Conservation (phyloP, 345 rosid species). For the Arabidopsis arenosa region DNA sequence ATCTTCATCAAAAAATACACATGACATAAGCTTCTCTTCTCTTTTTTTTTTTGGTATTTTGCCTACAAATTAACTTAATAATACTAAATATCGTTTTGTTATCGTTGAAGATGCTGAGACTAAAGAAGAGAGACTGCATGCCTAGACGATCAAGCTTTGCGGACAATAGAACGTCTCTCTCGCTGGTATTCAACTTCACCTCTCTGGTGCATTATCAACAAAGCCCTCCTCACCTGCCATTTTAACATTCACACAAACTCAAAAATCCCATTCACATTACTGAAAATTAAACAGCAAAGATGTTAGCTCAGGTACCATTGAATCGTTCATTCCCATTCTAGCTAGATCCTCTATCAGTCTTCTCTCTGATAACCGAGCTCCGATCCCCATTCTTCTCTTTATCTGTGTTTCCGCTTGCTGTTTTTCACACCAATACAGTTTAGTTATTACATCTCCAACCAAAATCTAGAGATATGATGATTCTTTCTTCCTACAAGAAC, state of each 20-base stretch:
- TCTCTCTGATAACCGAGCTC: conserved; percentile 86
- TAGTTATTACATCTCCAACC: conserved; percentile 10
- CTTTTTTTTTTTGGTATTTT: not conserved
- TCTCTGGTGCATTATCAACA: conserved; percentile 96
- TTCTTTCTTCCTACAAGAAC: not conserved
- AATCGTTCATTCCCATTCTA: conserved; percentile 92
- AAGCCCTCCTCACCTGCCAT: conserved; percentile 90
- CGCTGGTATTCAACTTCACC: conserved; percentile 94
- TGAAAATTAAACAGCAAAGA: not conserved
- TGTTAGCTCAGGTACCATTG: conserved; percentile 56
- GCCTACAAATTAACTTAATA: not conserved
- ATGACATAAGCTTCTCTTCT: not conserved
- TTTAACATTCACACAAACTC: conserved; percentile 18
- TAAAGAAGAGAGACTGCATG: not conserved
- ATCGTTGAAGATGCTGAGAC: not conserved
- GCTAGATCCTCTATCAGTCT: conserved; percentile 83
- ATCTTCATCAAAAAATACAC: conserved; percentile 13
- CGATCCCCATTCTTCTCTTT: conserved; percentile 88
- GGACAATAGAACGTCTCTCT: conserved; percentile 81
- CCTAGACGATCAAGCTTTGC: conserved; percentile 56
- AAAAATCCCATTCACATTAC: conserved; percentile 1
- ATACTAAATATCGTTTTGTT: not conserved
- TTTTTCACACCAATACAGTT: conserved; percentile 27
- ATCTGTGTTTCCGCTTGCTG: conserved; percentile 96
- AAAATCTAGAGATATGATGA: not conserved